Base-by-base conservation (phyloP, 2,329 filamentous ascomycete genomes). In the Claviceps paspali region DNA sequence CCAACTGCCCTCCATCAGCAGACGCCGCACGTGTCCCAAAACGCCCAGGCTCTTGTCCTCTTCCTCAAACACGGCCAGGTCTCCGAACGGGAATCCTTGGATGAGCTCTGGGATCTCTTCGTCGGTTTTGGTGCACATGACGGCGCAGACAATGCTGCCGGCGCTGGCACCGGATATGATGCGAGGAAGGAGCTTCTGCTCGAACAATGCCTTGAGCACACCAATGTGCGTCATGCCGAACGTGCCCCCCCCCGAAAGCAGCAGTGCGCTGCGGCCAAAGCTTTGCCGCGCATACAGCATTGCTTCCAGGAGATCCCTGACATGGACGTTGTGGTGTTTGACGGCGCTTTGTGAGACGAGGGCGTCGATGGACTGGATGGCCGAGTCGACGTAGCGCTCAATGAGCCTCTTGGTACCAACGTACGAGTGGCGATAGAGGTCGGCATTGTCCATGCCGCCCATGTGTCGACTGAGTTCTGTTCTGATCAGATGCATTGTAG, bases 191-290 rank as follows among this genome's bases (percentile, higher is more conserved):
- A 93, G 65, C 6, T 73, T 71, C 3, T 73, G 68, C 50, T 91
- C 76, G 54, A 78, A 86, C 3, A 94, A 65, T 4, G 79, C 71
- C 55, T 92, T 92, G 38, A 92, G 63, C 3, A 94, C 85, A 1
- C 86, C 86, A 38, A 93, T 81, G 53, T 94, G 86, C 41, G 82
- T 82, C 82, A 94, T 92, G 29, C 86, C 86, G 59, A 92, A 85
- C 1, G 86, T 91, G 1, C 81, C 85, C 2, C 86, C 86, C 6
- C 86, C 86, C 4, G 85, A 92, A 8, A 94, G 64, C 8, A 92
- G 64, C 35, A 94, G 61, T 0, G 84, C 86, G 44, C 79, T 91
- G 43, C 85, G 71, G n/a, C 85, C 85, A 51, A 86, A 92, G 26
- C 82, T 81, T 51, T 87, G 82, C 28, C 83, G 73, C 1, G 82